Conservation (phyloP, 2,329 filamentous ascomycete species). For the Penicillium sp. region DNA sequence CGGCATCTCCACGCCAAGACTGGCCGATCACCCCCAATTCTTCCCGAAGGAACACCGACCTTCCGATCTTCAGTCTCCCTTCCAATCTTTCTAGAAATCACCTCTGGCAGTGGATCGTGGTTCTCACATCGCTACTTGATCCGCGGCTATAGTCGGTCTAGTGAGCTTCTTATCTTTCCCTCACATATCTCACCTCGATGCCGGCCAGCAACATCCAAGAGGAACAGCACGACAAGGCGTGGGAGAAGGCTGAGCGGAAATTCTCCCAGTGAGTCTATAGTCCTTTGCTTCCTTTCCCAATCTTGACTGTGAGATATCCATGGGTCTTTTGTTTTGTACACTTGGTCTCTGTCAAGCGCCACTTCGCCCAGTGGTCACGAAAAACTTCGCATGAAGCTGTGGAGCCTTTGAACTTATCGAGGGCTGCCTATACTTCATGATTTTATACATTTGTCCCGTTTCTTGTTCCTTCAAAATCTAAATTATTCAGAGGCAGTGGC, state of each 20-base stretch:
- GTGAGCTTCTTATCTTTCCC: background rate
- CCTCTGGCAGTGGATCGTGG: background rate
- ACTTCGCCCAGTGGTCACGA: background rate
- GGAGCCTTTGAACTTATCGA: no score
- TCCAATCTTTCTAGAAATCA: slow-evolving; percentile 21
- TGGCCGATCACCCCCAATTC: slow-evolving; percentile 23
- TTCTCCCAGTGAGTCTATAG: slow-evolving; percentile 60
- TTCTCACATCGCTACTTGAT: background rate
- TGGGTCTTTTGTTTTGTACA: background rate
- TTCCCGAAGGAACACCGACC: slow-evolving; percentile 21
- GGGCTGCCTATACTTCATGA: background rate
- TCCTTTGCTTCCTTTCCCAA: background rate
- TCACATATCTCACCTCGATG: slow-evolving; percentile 18
- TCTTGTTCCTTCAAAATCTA: background rate
- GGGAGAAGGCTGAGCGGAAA: slow-evolving; percentile 60
- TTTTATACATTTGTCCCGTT: background rate
- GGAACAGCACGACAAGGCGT: slow-evolving; percentile 49
- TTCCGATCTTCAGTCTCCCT: slow-evolving; percentile 23
- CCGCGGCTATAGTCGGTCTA: no score
- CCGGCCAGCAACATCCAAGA: slow-evolving; percentile 21
- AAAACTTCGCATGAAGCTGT: background rate
- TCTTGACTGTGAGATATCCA: background rate
- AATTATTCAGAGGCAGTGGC: background rate
- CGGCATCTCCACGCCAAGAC: slow-evolving; percentile 31
- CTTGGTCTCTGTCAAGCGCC: background rate